phyloP scores from a whole-genome alignment of 768 basidiomycete genomes.

The Leccinum subgranulosum region DNA sequence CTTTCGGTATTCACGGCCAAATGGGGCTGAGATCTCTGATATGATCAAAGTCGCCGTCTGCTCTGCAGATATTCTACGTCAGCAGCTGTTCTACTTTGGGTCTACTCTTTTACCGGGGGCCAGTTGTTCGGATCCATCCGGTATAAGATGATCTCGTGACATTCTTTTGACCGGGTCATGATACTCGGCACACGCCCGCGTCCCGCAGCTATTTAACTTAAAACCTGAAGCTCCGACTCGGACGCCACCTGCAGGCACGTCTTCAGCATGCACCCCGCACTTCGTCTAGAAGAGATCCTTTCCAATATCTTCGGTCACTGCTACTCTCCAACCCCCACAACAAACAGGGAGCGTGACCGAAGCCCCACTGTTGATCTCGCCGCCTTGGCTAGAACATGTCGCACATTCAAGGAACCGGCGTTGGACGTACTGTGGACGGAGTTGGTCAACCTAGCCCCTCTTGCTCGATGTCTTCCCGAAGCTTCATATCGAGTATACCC shows the following conservation, averaged over 20 bases:
- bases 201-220: background rate
- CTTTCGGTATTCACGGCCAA: no score
- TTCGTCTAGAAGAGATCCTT: constrained; percentile 9
- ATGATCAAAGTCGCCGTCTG: no score
- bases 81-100: no score
- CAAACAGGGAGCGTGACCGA: background rate
- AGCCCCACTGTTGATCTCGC: constrained; percentile 7
- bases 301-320: constrained; percentile 12
- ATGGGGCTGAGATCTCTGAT: no score
- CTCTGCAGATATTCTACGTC: no score
- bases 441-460: constrained; percentile 8
- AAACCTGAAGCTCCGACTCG: background rate
- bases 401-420: constrained; percentile 17
- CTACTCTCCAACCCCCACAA: background rate
- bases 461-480: constrained; percentile 11
- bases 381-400: constrained; percentile 15
- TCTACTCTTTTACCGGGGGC: no score
- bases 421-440: constrained; percentile 18
- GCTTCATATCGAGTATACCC: background rate
- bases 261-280: constrained; percentile 3
- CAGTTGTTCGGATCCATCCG: background rate
- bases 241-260: background rate
- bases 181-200: background rate
- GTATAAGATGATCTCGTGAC: background rate
- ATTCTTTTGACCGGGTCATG: background rate